phyloP scores from a whole-genome alignment of 192 early-diverging fungal species.

The Coemansia sp. region DNA sequence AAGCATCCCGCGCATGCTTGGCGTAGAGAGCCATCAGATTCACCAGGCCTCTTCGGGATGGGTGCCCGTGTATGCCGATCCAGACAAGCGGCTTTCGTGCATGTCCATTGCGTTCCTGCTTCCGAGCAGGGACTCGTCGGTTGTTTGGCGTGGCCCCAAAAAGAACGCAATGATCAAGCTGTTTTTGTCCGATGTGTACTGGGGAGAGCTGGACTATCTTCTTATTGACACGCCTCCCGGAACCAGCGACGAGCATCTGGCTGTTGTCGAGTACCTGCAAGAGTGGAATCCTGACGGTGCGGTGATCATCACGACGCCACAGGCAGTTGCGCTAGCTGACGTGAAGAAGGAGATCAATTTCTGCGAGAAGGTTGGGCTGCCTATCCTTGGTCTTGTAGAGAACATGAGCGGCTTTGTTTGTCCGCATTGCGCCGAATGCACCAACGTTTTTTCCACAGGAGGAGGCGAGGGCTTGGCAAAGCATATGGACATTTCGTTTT shows the following conservation, averaged over 20 bases:
- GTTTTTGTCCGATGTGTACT: slow-evolving; percentile 94
- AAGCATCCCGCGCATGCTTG: slow-evolving; percentile 94
- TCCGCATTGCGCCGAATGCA: slow-evolving; percentile 78
- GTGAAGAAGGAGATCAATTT: slow-evolving; percentile 99
- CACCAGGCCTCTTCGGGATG: slow-evolving; percentile 90
- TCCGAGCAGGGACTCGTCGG: slow-evolving; percentile 83
- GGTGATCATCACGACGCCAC: slow-evolving; percentile 96
- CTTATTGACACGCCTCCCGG: slow-evolving; percentile 98
- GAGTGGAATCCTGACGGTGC: slow-evolving; percentile 81
- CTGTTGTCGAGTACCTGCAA: slow-evolving; percentile 88
- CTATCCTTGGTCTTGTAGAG: slow-evolving; percentile 91
- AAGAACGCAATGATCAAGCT: slow-evolving; percentile 99
- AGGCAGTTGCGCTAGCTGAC: slow-evolving; percentile 82
- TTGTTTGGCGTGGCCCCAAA: slow-evolving; percentile 98
- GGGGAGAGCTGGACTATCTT: slow-evolving; percentile 94
- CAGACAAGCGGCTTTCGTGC: slow-evolving; percentile 69
- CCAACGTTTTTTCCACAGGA: slow-evolving; percentile 90
- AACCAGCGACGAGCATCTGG: slow-evolving; percentile 97
- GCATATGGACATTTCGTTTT: slow-evolving; percentile 81
- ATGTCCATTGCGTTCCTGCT: slow-evolving; percentile 99
- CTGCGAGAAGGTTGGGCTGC: slow-evolving; percentile 86
- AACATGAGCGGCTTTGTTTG: slow-evolving; percentile 99
- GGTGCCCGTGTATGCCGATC: slow-evolving; percentile 76
- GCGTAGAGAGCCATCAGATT: slow-evolving; percentile 83
- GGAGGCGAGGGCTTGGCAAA: slow-evolving; percentile 89